Conservation (phyloP, 768 basidiomycete species). For the Suillus spraguei region DNA sequence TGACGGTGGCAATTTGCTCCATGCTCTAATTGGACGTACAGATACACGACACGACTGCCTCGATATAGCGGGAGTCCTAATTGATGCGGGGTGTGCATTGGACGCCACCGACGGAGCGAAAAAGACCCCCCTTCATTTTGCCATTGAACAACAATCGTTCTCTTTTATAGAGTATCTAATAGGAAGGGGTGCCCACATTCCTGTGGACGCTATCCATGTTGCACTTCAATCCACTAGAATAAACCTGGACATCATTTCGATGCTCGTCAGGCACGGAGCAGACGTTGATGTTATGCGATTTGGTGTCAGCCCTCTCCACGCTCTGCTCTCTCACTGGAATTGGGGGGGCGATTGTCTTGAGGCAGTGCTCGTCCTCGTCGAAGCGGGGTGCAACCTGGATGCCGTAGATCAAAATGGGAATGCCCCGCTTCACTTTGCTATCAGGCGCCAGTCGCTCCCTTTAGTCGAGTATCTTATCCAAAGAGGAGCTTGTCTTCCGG, state of each 20-base stretch:
- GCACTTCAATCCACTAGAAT: background rate
- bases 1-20: background rate
- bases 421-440: slow-evolving; percentile 1
- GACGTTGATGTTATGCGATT: background rate
- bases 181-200: background rate
- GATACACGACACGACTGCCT: background rate
- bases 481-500: slow-evolving; percentile 1
- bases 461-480: slow-evolving; percentile 6
- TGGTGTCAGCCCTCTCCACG: background rate
- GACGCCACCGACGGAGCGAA: background rate
- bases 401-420: background rate
- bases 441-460: background rate
- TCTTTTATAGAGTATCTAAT: slow-evolving; percentile 2
- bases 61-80: background rate
- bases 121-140: background rate
- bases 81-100: background rate
- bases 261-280: slow-evolving; percentile 1
- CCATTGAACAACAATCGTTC: background rate
- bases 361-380: background rate
- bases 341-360: background rate
- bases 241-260: background rate
- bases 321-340: background rate
- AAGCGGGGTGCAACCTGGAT: slow-evolving; percentile 7
- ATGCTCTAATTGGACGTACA: background rate
- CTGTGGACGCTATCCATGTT: background rate